Evolutionary conservation across 768 basidiomycete species (phyloP), one percentile per base, ranked within the genome.

Genomic region (Kwoniella sp.): DNA sequence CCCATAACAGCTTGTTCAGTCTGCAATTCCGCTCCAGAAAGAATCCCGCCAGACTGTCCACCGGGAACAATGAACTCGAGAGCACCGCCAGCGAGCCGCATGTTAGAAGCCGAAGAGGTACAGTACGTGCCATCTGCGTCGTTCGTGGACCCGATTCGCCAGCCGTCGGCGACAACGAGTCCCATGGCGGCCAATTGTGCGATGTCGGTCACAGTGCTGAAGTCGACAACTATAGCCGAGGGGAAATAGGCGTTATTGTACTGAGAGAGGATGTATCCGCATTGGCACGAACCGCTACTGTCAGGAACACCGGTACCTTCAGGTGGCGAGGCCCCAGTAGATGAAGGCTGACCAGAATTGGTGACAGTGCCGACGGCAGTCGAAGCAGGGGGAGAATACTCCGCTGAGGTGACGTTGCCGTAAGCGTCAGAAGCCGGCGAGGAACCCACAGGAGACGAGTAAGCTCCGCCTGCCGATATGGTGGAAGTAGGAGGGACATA

Each of bases 21-120:
- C 41, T 30, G 22, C 22, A 71, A 26, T 29, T 71, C 66, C 12
- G 70, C 66, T 20, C 63, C 61, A 3, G 37, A 58, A 9, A 71
- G 29, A 12, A 26, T 29, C 9, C 63, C 51, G 5, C 59, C 66
- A 9, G 38, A 37, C 28, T 68, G 67, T 54, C 67, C 62, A 34
- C 67, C 67, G 12, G 67, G 59, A 12, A 68, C 67, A 28, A 28
- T 60, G 17, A 68, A 41, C 5, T 58, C 29, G 37, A 68, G 37
- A 37, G 59, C 25, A 4, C 62, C 67, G 34, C 47, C 53, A 3
- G 45, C 37, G 25, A 68, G 52, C n/a, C 17, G 30, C 22, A 68
- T 25, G 20, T 56, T 60, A 17, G 63, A 34, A 12, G 25, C 30
- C 8, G 55, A 59, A 20, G 34, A 34, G 1, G 50, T 48, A 25